Conservation (phyloP, 768 basidiomycete species). For the Phanerochaete sordida region DNA sequence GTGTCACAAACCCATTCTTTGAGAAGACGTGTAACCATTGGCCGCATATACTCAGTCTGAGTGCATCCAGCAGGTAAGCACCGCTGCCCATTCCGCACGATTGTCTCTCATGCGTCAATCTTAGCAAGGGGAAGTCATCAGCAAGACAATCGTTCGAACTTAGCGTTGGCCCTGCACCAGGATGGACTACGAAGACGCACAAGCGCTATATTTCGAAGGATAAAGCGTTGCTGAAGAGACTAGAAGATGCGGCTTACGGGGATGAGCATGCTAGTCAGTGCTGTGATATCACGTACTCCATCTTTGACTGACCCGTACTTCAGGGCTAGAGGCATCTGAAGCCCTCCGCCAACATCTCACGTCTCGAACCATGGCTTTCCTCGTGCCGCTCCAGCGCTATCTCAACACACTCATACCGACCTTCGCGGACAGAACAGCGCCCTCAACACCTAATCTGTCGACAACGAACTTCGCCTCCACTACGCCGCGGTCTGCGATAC, state of each 20-base stretch:
- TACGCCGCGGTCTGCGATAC: neutral
- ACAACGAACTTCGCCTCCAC: slow-evolving; percentile 5
- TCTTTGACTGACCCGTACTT: neutral
- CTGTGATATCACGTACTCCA: neutral
- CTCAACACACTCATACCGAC: slow-evolving; percentile 83
- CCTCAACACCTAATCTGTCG: slow-evolving; percentile 9
- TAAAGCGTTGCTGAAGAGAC: slow-evolving; percentile 60
- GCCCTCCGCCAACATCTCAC: slow-evolving; percentile 79
- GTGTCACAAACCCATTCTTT: slow-evolving; percentile 89
- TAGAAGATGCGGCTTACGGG: slow-evolving; percentile 59
- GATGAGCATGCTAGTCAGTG: slow-evolving; percentile 48
- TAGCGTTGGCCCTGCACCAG: slow-evolving; percentile 50
- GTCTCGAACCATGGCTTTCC: slow-evolving; percentile 78
- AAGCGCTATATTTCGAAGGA: slow-evolving; percentile 87
- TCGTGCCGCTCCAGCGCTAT: slow-evolving; percentile 90
- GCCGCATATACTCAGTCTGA: slow-evolving; percentile 79
- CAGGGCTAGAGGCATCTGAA: slow-evolving; percentile 62
- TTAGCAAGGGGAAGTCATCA: neutral
- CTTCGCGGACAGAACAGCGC: slow-evolving; percentile 40
- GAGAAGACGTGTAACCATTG: slow-evolving; percentile 77
- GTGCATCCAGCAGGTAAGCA: slow-evolving; percentile 39
- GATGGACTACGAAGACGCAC: slow-evolving; percentile 78
- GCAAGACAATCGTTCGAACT: neutral
- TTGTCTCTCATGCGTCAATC: neutral
- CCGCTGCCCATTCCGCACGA: neutral